phyloP scores from a whole-genome alignment of 23 red algal species.

The Gracilaria caudata region DNA sequence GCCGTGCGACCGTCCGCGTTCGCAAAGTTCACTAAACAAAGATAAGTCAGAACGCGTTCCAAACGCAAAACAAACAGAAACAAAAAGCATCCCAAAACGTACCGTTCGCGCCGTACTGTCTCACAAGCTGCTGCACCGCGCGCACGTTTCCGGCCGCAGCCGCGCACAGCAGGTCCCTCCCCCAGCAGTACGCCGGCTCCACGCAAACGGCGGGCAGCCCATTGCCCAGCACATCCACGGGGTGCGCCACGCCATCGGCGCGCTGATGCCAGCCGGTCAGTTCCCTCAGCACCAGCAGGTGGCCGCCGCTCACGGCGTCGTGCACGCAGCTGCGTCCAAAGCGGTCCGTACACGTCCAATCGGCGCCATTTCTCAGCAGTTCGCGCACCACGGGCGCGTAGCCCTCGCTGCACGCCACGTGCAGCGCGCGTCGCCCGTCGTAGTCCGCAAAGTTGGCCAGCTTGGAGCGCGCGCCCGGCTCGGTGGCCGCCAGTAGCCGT shows the following conservation, averaged over 20 bases:
- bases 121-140: constrained; percentile 32
- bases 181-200: constrained; percentile 31
- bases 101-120: constrained; percentile 30
- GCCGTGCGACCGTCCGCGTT: constrained; percentile 79
- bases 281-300: background rate
- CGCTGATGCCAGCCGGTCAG: background rate
- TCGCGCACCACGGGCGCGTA: constrained; percentile 51
- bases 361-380: constrained; percentile 57
- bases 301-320: constrained; percentile 53
- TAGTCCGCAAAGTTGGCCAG: constrained; percentile 62
- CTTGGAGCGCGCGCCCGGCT: background rate
- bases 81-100: no score
- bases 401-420: constrained; percentile 73
- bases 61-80: background rate
- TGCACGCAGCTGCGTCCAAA: constrained; percentile 60
- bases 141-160: background rate
- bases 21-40: constrained; percentile 68
- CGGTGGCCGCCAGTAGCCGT: background rate
- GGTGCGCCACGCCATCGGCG: background rate
- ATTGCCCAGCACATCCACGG: background rate
- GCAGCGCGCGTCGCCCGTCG: constrained; percentile 65
- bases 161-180: constrained; percentile 25
- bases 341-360: constrained; percentile 53
- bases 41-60: no score
- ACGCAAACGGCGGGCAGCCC: constrained; percentile 24